These are phyloP conservation scores for Candida ulmi DNA, from an alignment of 805 yeast genomes.

Conservation along the genomic window DNA sequence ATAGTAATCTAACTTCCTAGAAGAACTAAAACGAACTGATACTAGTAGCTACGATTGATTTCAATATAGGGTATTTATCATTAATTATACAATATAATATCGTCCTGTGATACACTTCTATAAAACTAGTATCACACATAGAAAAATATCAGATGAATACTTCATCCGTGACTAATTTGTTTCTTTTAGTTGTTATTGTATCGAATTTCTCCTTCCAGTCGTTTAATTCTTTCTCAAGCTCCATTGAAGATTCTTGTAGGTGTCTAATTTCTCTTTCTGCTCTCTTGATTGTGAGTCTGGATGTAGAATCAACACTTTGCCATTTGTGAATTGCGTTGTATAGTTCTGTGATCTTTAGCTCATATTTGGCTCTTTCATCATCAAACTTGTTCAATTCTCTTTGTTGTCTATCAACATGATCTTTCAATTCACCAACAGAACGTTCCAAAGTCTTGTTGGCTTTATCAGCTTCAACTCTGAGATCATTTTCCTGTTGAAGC, in stretches of 20 bases:
- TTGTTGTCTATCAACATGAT: constrained; percentile 45
- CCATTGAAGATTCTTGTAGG: constrained; percentile 45
- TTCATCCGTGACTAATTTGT: constrained; percentile 16
- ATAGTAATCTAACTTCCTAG: no score
- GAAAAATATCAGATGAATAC: constrained; percentile 17
- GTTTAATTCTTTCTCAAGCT: constrained; percentile 50
- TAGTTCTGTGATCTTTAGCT: constrained; percentile 42
- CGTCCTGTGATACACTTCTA: not conserved
- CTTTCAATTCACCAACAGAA: constrained; percentile 46
- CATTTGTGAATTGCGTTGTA: constrained; percentile 37
- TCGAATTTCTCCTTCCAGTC: constrained; percentile 46
- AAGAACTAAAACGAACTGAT: no score
- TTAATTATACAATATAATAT: not conserved
- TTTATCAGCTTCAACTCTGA: constrained; percentile 48
- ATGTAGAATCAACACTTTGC: constrained; percentile 39
- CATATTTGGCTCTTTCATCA: constrained; percentile 53
- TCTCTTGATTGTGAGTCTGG: constrained; percentile 37
- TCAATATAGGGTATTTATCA: no score
- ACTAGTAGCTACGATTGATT: no score
- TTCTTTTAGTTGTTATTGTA: constrained; percentile 15
- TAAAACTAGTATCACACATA: not conserved
- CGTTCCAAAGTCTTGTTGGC: constrained; percentile 44
- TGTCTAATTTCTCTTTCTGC: constrained; percentile 53
- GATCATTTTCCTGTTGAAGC: constrained; percentile 40
- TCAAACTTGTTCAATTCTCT: constrained; percentile 46